Conservation (phyloP, 306 rosid species). For the Vigna mungo region DNA sequence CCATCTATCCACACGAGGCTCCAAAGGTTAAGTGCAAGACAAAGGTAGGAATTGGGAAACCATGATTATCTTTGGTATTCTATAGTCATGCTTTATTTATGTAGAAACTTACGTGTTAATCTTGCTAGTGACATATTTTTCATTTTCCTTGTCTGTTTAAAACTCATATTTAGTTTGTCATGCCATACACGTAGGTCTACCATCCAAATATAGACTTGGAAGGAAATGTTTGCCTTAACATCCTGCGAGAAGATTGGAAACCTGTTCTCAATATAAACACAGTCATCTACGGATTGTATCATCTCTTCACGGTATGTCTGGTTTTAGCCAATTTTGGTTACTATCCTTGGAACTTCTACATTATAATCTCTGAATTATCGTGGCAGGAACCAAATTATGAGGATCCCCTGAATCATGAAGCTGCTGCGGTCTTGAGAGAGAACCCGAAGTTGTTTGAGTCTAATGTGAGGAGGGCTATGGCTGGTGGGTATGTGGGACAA, state of each 20-base stretch:
- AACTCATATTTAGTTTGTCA: slow-evolving; percentile 3
- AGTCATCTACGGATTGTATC: slow-evolving; percentile 81
- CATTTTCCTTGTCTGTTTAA: slow-evolving; percentile 4
- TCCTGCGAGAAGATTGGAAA: slow-evolving; percentile 96
- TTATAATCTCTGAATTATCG: background rate
- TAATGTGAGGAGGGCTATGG: slow-evolving; percentile 87
- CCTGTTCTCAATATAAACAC: slow-evolving; percentile 91
- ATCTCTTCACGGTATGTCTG: slow-evolving; percentile 77
- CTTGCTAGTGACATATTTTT: background rate
- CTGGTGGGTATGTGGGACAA: slow-evolving; percentile 89
- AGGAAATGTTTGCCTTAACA: slow-evolving; percentile 93
- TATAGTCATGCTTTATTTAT: slow-evolving; percentile 4
- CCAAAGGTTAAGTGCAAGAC: slow-evolving; percentile 97
- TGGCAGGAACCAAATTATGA: slow-evolving; percentile 85
- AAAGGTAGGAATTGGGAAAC: slow-evolving; percentile 59
- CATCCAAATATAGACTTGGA: slow-evolving; percentile 98
- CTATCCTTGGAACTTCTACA: background rate
- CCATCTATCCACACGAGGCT: slow-evolving; percentile 90
- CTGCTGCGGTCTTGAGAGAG: slow-evolving; percentile 88
- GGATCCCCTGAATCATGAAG: slow-evolving; percentile 94
- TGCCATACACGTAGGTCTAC: slow-evolving; percentile 65
- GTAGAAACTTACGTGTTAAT: background rate
- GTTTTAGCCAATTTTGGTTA: background rate
- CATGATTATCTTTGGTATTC: slow-evolving; percentile 21
- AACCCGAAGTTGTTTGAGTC: slow-evolving; percentile 76